Evolutionary conservation across 305 asterid species (phyloP), one percentile per base, ranked within the genome.

Genomic region (Fraxinus baroniana): DNA sequence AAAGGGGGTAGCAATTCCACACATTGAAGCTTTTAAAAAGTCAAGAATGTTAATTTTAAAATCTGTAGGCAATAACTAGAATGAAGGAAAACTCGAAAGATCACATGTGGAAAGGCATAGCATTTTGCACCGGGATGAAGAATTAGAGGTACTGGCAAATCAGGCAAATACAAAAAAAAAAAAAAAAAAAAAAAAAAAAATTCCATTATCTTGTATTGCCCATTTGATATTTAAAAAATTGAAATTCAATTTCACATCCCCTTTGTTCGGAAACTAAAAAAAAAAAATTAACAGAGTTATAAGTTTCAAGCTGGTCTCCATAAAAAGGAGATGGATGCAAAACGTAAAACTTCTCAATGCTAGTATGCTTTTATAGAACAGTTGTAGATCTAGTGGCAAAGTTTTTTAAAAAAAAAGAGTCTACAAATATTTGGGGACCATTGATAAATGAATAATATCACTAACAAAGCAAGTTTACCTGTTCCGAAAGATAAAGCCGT

Each of bases 401-500:
- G 55, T 8, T 74, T 20, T 1, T n/a, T 35, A 52, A 32, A 78
- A 64, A 74, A 33, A 39, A 70, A n/a, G 80, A 26, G 28, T 26
- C 28, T 57, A 57, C 32, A 77, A 46, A 2, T 8, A 22, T 77
- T 77, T 52, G 32, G n/a, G 52, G 9, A 22, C 15, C 37, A 49
- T n/a, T 28, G 30, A 71, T 13, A 17, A 46, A 17, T 6, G 82
- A 37, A 1, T 20, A 75, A 80, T 33, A 41, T 24, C 12, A 39
- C 1, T 7, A 24, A 32, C 13, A 72, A 76, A 55, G 12, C 26
- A 80, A 68, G 70, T 37, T 39, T 46, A 87, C 95, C 89, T 90
- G 94, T 73, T 91, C 94, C 26, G 96, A 92, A 9, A 92, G 92
- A 85, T 92, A 92, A 35, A 92, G 92, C 4, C 94, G 88, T 41